Evolutionary conservation across 2,329 filamentous ascomycete genomes (phyloP).

Genomic region (Rhinocladiella similis): DNA sequence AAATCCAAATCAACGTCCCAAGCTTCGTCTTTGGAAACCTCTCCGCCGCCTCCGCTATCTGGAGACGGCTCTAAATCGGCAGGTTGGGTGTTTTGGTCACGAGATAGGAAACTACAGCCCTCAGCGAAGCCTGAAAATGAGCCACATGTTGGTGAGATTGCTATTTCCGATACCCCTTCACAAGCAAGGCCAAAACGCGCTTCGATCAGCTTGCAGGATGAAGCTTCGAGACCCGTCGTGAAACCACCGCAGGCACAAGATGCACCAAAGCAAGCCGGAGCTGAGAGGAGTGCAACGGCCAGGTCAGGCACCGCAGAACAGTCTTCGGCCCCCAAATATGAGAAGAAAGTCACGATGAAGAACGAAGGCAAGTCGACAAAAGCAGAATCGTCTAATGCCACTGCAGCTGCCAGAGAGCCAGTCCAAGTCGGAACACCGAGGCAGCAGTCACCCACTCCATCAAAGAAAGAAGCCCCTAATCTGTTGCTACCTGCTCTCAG

Average conservation of each 20-base stretch:
- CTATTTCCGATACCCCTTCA: slow-evolving; percentile 28
- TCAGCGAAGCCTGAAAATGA: slow-evolving; percentile 21
- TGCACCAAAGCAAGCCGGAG: slow-evolving; percentile 9
- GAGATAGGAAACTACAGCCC: slow-evolving; percentile 22
- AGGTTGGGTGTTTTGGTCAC: slow-evolving; percentile 33
- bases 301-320: slow-evolving; percentile 3
- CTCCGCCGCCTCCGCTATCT: slow-evolving; percentile 24
- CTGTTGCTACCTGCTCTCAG: slow-evolving; percentile 50
- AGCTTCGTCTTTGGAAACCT: slow-evolving; percentile 23
- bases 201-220: slow-evolving; percentile 30
- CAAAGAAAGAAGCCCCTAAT: slow-evolving; percentile 41
- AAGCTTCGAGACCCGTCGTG: slow-evolving; percentile 8
- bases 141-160: slow-evolving; percentile 27
- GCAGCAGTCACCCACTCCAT: slow-evolving; percentile 24
- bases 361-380: slow-evolving; percentile 17
- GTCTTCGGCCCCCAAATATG: slow-evolving; percentile 20
- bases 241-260: slow-evolving; percentile 8
- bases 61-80: slow-evolving; percentile 24
- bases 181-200: slow-evolving; percentile 31
- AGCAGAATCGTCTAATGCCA: slow-evolving; percentile 28
- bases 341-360: slow-evolving; percentile 36
- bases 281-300: slow-evolving; percentile 9
- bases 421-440: slow-evolving; percentile 28
- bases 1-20: slow-evolving; percentile 22
- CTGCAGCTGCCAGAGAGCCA: slow-evolving; percentile 25